Evolutionary conservation across 768 basidiomycete genomes (phyloP).

Genomic region (Vishniacozyma victoriae): DNA sequence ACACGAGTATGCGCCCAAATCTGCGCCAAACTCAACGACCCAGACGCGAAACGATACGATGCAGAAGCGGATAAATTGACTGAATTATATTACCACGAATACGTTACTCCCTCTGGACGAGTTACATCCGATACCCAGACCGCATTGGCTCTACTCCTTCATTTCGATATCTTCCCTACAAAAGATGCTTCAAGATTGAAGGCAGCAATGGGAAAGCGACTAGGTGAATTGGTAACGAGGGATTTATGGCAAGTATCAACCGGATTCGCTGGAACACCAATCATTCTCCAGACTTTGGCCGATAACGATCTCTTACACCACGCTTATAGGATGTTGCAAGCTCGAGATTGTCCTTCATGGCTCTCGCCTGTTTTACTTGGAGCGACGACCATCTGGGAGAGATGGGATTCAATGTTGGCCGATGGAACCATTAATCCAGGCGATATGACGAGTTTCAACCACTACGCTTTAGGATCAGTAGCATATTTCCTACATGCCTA

Average conservation of each 20-base stretch:
- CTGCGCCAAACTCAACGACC: background rate
- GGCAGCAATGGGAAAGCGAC: conserved; percentile 4
- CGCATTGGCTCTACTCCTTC: conserved; percentile 19
- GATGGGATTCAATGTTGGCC: conserved; percentile 37
- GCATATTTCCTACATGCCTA: conserved; percentile 27
- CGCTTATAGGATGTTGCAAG: conserved; percentile 42
- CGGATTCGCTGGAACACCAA: conserved; percentile 43
- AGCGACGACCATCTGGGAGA: conserved; percentile 36
- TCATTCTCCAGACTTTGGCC: conserved; percentile 33
- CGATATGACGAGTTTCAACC: conserved; percentile 44
- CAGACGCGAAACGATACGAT: background rate
- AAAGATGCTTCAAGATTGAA: background rate
- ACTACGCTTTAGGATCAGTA: conserved; percentile 36
- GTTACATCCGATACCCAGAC: conserved; percentile 29
- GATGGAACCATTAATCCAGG: conserved; percentile 40
- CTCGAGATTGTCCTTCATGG: conserved; percentile 25
- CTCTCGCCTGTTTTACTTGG: conserved; percentile 24
- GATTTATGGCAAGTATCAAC: conserved; percentile 25
- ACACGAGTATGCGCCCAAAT: conserved; percentile 1
- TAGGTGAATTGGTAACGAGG: conserved; percentile 9
- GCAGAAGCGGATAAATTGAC: conserved; percentile 13
- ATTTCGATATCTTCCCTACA: conserved; percentile 19
- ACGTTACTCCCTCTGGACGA: conserved; percentile 27
- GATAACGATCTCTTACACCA: conserved; percentile 17
- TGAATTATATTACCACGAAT: conserved; percentile 20